A percentile compares a stretch with the other conserved stretches of the same genome.
These are phyloP conservation scores for Lipomyces starkeyi DNA, from an alignment of 805 yeast species.

Conservation along the genomic window DNA sequence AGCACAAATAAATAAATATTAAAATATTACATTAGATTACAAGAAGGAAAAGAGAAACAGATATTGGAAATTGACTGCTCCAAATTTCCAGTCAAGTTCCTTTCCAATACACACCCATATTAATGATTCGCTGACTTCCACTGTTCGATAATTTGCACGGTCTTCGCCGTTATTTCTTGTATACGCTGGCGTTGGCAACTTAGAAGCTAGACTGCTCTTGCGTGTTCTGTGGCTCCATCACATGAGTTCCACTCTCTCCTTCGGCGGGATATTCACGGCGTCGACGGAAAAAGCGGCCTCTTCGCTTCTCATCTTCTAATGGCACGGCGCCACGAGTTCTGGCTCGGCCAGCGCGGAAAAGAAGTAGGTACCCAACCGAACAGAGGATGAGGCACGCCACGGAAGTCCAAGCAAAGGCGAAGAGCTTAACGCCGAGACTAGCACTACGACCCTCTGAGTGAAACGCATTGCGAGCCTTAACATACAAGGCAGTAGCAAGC, in stretches of 20 bases:
- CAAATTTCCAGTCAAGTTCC: background rate
- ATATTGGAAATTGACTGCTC: background rate
- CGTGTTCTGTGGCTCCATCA: slow-evolving; percentile 12
- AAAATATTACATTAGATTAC: background rate
- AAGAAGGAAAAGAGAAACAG: background rate
- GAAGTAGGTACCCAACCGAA: slow-evolving; percentile 42
- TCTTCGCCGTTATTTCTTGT: background rate
- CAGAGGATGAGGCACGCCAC: slow-evolving; percentile 46
- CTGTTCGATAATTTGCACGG: too few species aligned
- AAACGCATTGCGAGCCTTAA: slow-evolving; percentile 77
- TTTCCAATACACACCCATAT: background rate
- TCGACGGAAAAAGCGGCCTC: slow-evolving; percentile 32
- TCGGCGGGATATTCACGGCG: slow-evolving; percentile 28
- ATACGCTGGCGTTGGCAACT: background rate
- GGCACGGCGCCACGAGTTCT: slow-evolving; percentile 27
- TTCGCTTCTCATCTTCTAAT: slow-evolving; percentile 25
- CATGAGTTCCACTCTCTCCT: slow-evolving; percentile 29
- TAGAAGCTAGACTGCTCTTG: slow-evolving; percentile 8
- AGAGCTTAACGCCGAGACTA: slow-evolving; percentile 43
- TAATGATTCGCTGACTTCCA: background rate
- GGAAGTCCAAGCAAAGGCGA: slow-evolving; percentile 71
- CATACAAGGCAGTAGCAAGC: slow-evolving; percentile 75
- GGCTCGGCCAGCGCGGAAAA: slow-evolving; percentile 26
- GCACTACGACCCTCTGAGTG: slow-evolving; percentile 42
- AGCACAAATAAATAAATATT: background rate